Evolutionary conservation across 2,329 filamentous ascomycete species (phyloP).

Genomic region (Aureobasidium sp.): DNA sequence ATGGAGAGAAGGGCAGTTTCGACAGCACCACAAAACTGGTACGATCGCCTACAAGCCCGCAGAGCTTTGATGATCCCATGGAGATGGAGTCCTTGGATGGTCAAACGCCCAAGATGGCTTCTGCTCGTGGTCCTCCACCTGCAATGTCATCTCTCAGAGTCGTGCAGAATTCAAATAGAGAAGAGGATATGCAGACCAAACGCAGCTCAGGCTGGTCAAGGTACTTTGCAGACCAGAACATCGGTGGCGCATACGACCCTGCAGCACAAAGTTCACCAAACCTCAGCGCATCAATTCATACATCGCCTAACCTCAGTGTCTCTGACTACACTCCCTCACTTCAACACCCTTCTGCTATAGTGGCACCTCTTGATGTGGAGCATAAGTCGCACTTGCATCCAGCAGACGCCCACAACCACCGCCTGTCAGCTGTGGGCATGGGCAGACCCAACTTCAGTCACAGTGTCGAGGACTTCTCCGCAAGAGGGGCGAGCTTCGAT

Average conservation of each 20-base stretch:
- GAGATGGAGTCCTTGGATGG: conserved; percentile 19
- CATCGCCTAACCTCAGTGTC: conserved; percentile 25
- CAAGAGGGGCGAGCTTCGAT: conserved; percentile 27
- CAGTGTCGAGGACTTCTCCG: conserved; percentile 39
- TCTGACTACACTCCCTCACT: conserved; percentile 37
- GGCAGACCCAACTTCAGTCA: conserved; percentile 64
- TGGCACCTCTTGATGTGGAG: conserved; percentile 60
- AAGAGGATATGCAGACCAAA: conserved; percentile 39
- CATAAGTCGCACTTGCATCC: conserved; percentile 41
- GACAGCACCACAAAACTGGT: conserved; percentile 55
- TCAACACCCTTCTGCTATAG: conserved; percentile 47
- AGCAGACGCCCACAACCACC: conserved; percentile 31
- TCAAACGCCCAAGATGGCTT: not conserved
- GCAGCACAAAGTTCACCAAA: conserved; percentile 28
- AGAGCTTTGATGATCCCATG: conserved; percentile 13
- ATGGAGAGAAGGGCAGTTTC: conserved; percentile 46
- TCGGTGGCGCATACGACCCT: conserved; percentile 27
- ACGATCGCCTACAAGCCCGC: conserved; percentile 35
- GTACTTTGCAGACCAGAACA: conserved; percentile 32
- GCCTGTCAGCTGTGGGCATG: conserved; percentile 59
- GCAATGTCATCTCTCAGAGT: not conserved
- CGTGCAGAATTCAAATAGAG: conserved; percentile 29
- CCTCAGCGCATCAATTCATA: not conserved
- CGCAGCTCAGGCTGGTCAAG: conserved; percentile 47
- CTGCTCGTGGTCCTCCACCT: conserved; percentile 33